Conservation (phyloP, 2,329 filamentous ascomycete genomes). For the Chaetothyriales sp. region DNA sequence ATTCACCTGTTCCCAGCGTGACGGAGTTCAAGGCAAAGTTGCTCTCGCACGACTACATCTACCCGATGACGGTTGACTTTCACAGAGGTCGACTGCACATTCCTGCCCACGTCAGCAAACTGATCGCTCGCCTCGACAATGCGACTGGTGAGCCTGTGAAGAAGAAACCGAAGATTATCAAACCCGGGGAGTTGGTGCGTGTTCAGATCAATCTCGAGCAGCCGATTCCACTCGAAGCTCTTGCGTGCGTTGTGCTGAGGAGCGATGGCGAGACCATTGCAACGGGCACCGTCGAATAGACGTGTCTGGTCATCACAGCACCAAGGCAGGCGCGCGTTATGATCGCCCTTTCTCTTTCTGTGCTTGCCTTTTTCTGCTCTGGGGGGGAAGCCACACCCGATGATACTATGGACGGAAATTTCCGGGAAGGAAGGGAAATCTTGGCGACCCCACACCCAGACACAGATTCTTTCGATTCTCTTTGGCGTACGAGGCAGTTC, state of each 20-base stretch:
- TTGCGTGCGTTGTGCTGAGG: constrained; percentile 65
- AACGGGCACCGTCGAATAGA: constrained; percentile 65
- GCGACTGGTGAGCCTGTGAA: constrained; percentile 57
- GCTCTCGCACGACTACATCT: constrained; percentile 74
- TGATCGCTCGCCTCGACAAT: constrained; percentile 66
- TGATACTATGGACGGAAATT: background rate
- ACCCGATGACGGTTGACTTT: constrained; percentile 79
- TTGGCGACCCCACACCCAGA: background rate
- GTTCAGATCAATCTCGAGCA: constrained; percentile 59
- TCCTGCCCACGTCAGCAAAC: constrained; percentile 54
- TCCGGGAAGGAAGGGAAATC: background rate
- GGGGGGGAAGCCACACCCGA: too few relatives aligned
- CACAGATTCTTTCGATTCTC: too few relatives aligned
- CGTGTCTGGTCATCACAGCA: background rate
- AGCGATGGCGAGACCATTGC: constrained; percentile 72
- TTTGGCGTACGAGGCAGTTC: too few relatives aligned
- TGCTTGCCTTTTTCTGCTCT: too few relatives aligned
- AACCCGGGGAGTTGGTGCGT: constrained; percentile 62
- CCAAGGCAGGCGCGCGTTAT: too few relatives aligned
- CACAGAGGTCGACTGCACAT: constrained; percentile 72
- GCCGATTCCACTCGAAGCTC: constrained; percentile 64
- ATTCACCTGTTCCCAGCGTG: constrained; percentile 52
- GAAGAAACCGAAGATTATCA: constrained; percentile 72
- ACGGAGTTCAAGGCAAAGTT: constrained; percentile 68
- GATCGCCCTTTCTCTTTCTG: too few relatives aligned